These are phyloP conservation scores for Ascochyta fabae DNA, from an alignment of 2,329 filamentous ascomycete genomes.

Conservation along the genomic window DNA sequence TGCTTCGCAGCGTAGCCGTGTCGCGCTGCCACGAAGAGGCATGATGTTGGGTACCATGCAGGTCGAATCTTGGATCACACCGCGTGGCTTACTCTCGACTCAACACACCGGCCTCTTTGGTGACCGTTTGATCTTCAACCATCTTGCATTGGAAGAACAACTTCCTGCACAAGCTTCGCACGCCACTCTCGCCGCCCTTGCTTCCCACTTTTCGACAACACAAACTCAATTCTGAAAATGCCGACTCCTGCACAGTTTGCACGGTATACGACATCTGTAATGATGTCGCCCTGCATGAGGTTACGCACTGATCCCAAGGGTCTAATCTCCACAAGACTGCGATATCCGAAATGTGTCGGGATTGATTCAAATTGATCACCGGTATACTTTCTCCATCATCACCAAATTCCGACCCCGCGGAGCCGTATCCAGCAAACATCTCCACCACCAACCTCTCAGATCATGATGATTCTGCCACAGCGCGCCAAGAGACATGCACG, in stretches of 20 bases:
- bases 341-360: slow-evolving; percentile 7
- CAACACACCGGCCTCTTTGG: slow-evolving; percentile 23
- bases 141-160: slow-evolving; percentile 16
- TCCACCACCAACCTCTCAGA: slow-evolving; percentile 14
- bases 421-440: slow-evolving; percentile 2
- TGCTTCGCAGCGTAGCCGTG: background rate
- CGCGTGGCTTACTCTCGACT: slow-evolving; percentile 15
- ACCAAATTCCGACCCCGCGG: slow-evolving; percentile 3
- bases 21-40: background rate
- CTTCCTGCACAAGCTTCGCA: slow-evolving; percentile 12
- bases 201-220: slow-evolving; percentile 4
- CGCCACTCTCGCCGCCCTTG: slow-evolving; percentile 10
- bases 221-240: slow-evolving; percentile 4
- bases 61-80: slow-evolving; percentile 18
- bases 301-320: slow-evolving; percentile 6
- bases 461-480: slow-evolving; percentile 27
- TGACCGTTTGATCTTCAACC: slow-evolving; percentile 16
- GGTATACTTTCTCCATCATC: slow-evolving; percentile 14
- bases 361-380: slow-evolving; percentile 1
- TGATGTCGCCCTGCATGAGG: slow-evolving; percentile 16
- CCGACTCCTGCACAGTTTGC: slow-evolving; percentile 5
- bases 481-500: slow-evolving; percentile 16
- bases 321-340: slow-evolving; percentile 6
- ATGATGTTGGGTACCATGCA: slow-evolving; percentile 8
- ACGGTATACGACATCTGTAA: slow-evolving; percentile 7